A percentile compares a stretch with the other conserved stretches of the same genome.
Evolutionary conservation across 495 filamentous ascomycete genomes (phyloP).

Genomic region (Penicillium malachiteum): DNA sequence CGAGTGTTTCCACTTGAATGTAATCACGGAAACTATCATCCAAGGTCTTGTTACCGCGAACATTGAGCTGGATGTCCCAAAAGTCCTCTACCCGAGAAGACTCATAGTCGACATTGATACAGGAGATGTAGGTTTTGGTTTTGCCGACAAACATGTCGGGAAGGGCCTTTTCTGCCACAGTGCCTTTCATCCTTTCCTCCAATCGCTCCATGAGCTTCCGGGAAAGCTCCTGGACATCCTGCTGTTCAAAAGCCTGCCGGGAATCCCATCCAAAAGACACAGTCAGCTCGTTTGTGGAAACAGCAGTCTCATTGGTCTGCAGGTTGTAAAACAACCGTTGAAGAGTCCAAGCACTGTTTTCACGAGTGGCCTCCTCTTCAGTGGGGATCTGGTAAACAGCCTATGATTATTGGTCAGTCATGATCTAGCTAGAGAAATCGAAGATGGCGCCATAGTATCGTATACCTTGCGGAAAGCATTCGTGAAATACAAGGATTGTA

Average conservation of each 20-base stretch:
- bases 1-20: slow-evolving; percentile 91
- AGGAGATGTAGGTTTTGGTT: slow-evolving; percentile 97
- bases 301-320: slow-evolving; percentile 76
- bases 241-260: slow-evolving; percentile 96
- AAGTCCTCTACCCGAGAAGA: slow-evolving; percentile 94
- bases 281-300: slow-evolving; percentile 89
- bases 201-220: slow-evolving; percentile 95
- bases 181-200: slow-evolving; percentile 97
- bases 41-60: slow-evolving; percentile 86
- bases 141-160: slow-evolving; percentile 91
- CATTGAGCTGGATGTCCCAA: slow-evolving; percentile 98
- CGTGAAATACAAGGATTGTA: slow-evolving; percentile 97
- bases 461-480: slow-evolving; percentile 91
- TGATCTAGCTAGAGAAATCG: no score
- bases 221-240: slow-evolving; percentile 97
- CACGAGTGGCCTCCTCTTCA: slow-evolving; percentile 70
- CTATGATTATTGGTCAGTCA: slow-evolving; percentile 39
- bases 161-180: slow-evolving; percentile 86
- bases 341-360: slow-evolving; percentile 89
- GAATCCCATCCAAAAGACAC: slow-evolving; percentile 98
- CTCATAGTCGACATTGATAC: slow-evolving; percentile 97
- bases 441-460: not conserved
- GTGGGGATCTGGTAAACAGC: slow-evolving; percentile 97
- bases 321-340: slow-evolving; percentile 93
- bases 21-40: slow-evolving; percentile 96